A percentile compares a stretch with the other conserved stretches of the same genome.
Conservation (phyloP, 2,329 filamentous ascomycete species). For the Aspergillus sp. region DNA sequence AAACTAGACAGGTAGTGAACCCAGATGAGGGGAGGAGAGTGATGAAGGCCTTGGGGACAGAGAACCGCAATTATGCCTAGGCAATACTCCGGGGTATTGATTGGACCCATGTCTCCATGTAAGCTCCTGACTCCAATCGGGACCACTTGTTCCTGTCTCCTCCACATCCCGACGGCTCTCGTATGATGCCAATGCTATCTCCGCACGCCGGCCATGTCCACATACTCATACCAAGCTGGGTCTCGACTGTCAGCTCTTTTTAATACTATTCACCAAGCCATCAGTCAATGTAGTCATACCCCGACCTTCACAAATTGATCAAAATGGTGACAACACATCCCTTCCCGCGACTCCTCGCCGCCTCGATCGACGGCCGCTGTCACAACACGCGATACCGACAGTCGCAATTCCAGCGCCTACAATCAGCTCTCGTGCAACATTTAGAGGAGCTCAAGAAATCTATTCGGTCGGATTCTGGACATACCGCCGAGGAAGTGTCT, state of each 20-base stretch:
- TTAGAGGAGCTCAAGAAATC: constrained; percentile 31
- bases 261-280: too few relatives aligned
- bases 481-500: constrained; percentile 33
- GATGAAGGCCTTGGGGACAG: too few relatives aligned
- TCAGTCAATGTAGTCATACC: background rate
- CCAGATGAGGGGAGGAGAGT: background rate
- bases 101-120: too few relatives aligned
- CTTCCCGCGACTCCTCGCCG: constrained; percentile 31
- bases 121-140: too few relatives aligned
- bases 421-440: constrained; percentile 29
- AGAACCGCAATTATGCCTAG: too few relatives aligned
- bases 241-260: too few relatives aligned
- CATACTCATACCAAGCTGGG: too few relatives aligned
- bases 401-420: constrained; percentile 39
- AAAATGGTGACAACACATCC: constrained; percentile 13
- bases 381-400: constrained; percentile 41
- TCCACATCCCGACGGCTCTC: constrained; percentile 24
- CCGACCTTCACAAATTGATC: background rate
- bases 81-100: too few relatives aligned
- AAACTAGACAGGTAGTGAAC: too few relatives aligned
- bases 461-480: constrained; percentile 30
- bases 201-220: too few relatives aligned
- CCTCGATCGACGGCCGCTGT: constrained; percentile 40
- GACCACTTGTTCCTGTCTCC: constrained; percentile 7
- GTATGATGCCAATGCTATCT: too few relatives aligned